phyloP scores from a whole-genome alignment of 192 early-diverging fungal species.

The Pilaira anomala region DNA sequence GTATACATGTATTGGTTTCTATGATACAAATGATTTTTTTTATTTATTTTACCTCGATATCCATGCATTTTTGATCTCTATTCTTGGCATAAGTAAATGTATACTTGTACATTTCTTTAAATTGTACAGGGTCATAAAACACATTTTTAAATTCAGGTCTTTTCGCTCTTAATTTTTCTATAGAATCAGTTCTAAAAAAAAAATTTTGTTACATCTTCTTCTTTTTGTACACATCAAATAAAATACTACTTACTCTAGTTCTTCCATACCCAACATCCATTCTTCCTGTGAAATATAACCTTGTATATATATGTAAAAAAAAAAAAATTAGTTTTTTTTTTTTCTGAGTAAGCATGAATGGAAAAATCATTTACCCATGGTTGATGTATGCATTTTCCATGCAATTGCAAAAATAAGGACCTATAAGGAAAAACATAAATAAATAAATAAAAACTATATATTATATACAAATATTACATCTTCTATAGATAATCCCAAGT shows the following conservation, averaged over 20 bases:
- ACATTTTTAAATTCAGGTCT: constrained; percentile 33
- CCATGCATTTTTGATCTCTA: constrained; percentile 57
- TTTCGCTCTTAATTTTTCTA: constrained; percentile 34
- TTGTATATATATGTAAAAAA: not conserved
- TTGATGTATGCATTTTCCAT: constrained; percentile 29
- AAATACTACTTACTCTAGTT: constrained; percentile 18
- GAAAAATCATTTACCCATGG: constrained; percentile 27
- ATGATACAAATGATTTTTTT: constrained; percentile 2
- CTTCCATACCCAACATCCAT: constrained; percentile 32
- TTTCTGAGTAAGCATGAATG: not conserved
- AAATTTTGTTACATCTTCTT: not conserved
- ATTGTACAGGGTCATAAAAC: constrained; percentile 37
- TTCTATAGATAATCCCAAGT: constrained; percentile 30
- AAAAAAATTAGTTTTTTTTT: not conserved
- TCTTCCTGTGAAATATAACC: constrained; percentile 37
- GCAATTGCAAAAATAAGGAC: constrained; percentile 23
- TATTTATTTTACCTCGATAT: constrained; percentile 45
- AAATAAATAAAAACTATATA: not conserved
- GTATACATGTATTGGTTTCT: too few species aligned
- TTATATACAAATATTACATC: constrained; percentile 28
- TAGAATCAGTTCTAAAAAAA: constrained; percentile 36
- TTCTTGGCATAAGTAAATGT: constrained; percentile 64
- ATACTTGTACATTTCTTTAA: constrained; percentile 62
- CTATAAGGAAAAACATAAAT: not conserved
- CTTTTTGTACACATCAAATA: not conserved